Conservation (phyloP, 208 protist species). For the Leishmania arabica region DNA sequence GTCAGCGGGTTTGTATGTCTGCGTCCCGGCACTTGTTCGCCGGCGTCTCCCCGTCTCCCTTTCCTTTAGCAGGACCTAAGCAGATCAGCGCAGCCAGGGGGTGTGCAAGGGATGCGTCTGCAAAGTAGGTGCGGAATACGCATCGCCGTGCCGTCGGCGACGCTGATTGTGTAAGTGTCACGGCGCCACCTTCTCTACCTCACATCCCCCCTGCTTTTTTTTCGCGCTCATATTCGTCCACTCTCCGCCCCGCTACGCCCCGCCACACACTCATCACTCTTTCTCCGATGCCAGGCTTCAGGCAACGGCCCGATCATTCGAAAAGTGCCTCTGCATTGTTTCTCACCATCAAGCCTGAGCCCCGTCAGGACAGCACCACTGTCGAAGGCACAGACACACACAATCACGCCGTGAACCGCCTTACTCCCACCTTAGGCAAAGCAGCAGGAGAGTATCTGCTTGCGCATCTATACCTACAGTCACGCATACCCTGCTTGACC, state of each 20-base stretch:
- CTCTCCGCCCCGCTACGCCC: not conserved
- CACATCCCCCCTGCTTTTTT: not conserved
- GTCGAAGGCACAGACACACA: not conserved
- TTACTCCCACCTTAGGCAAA: not conserved
- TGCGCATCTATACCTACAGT: not conserved
- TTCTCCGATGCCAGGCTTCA: not conserved
- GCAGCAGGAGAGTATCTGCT: not conserved
- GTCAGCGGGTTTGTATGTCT: not conserved
- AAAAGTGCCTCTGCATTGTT: not conserved
- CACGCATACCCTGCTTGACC: not conserved
- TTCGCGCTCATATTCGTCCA: not conserved
- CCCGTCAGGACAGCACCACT: not conserved
- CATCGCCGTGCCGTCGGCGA: not conserved
- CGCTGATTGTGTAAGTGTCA: not conserved
- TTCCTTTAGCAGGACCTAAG: not conserved
- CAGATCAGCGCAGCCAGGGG: not conserved
- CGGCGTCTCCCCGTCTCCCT: not conserved
- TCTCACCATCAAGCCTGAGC: not conserved
- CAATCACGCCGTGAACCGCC: not conserved
- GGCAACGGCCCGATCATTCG: not conserved
- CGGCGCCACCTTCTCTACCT: not conserved
- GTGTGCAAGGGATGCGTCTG: not conserved
- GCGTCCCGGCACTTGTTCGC: not conserved
- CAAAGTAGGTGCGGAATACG: not conserved
- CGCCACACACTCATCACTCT: not conserved